These are phyloP conservation scores for Letharia columbiana DNA, from an alignment of 495 filamentous ascomycete species.

Conservation along the genomic window DNA sequence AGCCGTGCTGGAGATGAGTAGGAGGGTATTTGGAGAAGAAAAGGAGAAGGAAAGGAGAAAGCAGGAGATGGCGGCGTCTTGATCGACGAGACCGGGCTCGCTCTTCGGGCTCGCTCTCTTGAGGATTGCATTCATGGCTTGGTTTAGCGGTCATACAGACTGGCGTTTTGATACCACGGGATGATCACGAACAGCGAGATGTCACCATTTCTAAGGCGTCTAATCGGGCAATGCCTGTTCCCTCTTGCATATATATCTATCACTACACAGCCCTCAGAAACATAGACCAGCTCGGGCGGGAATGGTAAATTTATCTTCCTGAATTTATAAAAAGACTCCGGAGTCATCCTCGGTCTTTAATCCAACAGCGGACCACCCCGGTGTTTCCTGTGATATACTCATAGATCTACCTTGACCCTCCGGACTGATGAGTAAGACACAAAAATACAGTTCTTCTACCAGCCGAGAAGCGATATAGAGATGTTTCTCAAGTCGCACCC, in stretches of 20 bases:
- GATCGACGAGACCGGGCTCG: neutral
- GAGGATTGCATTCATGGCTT: neutral
- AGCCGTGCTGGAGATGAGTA: constrained; percentile 84
- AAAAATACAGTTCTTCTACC: neutral
- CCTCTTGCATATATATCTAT: neutral
- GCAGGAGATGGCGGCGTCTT: constrained; percentile 12
- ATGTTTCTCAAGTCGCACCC: neutral
- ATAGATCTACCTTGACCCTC: neutral
- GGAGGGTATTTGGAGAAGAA: constrained; percentile 86
- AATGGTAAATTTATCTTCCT: neutral
- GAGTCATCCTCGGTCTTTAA: neutral
- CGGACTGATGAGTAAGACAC: neutral
- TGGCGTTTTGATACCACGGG: constrained; percentile 16
- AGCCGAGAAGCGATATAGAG: neutral
- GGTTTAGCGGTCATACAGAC: constrained; percentile 15
- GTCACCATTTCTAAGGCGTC: neutral
- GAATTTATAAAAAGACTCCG: neutral
- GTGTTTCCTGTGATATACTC: neutral
- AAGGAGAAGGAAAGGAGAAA: constrained; percentile 42
- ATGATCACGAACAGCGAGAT: neutral
- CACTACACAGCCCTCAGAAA: neutral
- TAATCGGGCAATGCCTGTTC: neutral
- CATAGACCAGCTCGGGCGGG: neutral
- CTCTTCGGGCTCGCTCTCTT: neutral
- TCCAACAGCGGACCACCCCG: neutral